These are phyloP conservation scores for Crithidia fasciculata DNA, from an alignment of 208 protist genomes.

Conservation along the genomic window DNA sequence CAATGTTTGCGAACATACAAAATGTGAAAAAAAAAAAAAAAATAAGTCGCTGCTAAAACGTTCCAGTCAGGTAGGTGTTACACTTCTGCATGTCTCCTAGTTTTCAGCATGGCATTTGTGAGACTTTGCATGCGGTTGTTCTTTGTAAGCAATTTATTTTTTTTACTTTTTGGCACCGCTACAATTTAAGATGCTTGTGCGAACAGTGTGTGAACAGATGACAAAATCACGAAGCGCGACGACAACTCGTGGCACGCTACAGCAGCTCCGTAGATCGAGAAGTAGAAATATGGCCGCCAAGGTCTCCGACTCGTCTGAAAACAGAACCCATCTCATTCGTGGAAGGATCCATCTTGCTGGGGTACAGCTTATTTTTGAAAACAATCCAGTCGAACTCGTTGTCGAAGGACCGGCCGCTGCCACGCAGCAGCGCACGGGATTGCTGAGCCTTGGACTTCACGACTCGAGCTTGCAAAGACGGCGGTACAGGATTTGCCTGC, in stretches of 20 bases:
- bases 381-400: conserved; percentile 87
- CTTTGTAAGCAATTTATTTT: background rate
- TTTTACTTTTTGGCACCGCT: background rate
- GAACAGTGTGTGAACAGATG: background rate
- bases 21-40: too few species aligned
- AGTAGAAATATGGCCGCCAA: conserved; percentile 77
- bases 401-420: conserved; percentile 72
- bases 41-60: too few species aligned
- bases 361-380: conserved; percentile 86
- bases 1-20: too few species aligned
- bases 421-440: conserved; percentile 50
- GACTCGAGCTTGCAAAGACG: conserved; percentile 30
- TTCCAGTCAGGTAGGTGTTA: too few species aligned
- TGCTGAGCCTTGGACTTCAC: conserved; percentile 56
- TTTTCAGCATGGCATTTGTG: too few species aligned
- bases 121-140: too few species aligned
- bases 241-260: background rate
- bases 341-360: conserved; percentile 82
- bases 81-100: too few species aligned
- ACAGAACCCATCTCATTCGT: conserved; percentile 88
- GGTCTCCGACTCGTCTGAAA: conserved; percentile 82
- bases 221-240: background rate
- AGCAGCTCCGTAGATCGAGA: conserved; percentile 75
- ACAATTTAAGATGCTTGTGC: background rate
- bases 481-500: background rate